A percentile compares a stretch with the other conserved stretches of the same genome.
Evolutionary conservation across 1,139 yeast species (phyloP).

Genomic region (Magnusiomyces suaveolens): DNA sequence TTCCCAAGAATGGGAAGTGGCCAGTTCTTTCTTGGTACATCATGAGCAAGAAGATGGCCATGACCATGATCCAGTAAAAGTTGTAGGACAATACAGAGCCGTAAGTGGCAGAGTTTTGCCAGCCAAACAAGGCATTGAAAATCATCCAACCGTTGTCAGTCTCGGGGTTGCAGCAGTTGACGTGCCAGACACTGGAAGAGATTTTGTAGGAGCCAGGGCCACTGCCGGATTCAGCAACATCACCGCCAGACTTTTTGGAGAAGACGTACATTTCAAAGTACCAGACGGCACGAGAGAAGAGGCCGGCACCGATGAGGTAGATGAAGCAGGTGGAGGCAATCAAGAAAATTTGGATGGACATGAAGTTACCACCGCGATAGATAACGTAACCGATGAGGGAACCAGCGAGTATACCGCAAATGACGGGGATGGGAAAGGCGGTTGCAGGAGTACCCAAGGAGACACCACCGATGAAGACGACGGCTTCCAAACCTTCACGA

Average conservation of each 20-base stretch:
- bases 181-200: conserved; percentile 79
- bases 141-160: conserved; percentile 90
- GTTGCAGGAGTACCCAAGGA: conserved; percentile 66
- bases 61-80: conserved; percentile 63
- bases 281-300: conserved; percentile 87
- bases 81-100: conserved; percentile 79
- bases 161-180: conserved; percentile 89
- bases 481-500: conserved; percentile 85
- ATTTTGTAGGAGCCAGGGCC: conserved; percentile 95
- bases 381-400: conserved; percentile 52
- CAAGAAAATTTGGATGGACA: conserved; percentile 73
- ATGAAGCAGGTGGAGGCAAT: conserved; percentile 77
- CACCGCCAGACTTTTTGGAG: conserved; percentile 67
- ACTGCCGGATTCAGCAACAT: conserved; percentile 78
- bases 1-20: conserved; percentile 23
- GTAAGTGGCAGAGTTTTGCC: conserved; percentile 93
- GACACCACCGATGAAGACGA: conserved; percentile 82
- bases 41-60: conserved; percentile 42
- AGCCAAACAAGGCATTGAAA: conserved; percentile 82
- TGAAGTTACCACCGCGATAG: conserved; percentile 67
- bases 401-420: conserved; percentile 63
- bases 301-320: conserved; percentile 80
- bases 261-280: conserved; percentile 65
- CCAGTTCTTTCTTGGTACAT: conserved; percentile 49
- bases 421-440: conserved; percentile 75